phyloP scores from a whole-genome alignment of 2,329 filamentous ascomycete species.

The Polychaeton citri region DNA sequence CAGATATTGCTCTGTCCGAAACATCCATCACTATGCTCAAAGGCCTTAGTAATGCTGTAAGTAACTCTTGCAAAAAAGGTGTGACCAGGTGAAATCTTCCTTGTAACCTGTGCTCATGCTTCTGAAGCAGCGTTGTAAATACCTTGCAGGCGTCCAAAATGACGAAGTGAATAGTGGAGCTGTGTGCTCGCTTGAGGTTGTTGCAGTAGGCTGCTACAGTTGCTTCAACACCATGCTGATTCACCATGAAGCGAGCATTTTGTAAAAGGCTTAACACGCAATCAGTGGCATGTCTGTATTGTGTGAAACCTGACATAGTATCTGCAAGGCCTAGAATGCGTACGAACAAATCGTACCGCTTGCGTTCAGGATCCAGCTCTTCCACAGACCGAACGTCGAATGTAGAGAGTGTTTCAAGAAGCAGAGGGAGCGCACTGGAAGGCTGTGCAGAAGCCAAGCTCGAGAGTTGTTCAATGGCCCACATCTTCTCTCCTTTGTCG shows the following conservation, averaged over 20 bases:
- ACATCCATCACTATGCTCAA: too few species aligned
- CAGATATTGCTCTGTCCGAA: constrained; percentile 7
- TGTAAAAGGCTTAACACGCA: constrained; percentile 1
- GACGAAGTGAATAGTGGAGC: constrained; percentile 18
- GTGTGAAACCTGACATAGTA: neutral
- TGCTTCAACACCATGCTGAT: constrained; percentile 31
- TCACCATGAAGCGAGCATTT: constrained; percentile 24
- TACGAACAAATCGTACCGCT: neutral
- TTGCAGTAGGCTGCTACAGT: constrained; percentile 22
- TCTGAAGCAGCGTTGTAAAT: constrained; percentile 38
- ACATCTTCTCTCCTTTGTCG: too few species aligned
- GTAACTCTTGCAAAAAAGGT: constrained; percentile 39
- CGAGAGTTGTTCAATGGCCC: too few species aligned
- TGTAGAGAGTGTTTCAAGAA: neutral
- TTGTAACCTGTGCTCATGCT: constrained; percentile 44
- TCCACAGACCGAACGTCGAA: neutral
- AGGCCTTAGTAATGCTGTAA: constrained; percentile 41
- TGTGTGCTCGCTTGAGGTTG: constrained; percentile 4
- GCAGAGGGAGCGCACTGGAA: too few species aligned
- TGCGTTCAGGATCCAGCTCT: neutral
- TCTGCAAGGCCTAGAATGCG: neutral
- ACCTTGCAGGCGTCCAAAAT: constrained; percentile 43
- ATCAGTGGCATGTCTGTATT: neutral
- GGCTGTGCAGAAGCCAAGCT: too few species aligned
- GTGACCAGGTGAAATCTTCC: constrained; percentile 48